Base-by-base conservation (phyloP, 805 yeast genomes). In the Hanseniaspora nectarophila region DNA sequence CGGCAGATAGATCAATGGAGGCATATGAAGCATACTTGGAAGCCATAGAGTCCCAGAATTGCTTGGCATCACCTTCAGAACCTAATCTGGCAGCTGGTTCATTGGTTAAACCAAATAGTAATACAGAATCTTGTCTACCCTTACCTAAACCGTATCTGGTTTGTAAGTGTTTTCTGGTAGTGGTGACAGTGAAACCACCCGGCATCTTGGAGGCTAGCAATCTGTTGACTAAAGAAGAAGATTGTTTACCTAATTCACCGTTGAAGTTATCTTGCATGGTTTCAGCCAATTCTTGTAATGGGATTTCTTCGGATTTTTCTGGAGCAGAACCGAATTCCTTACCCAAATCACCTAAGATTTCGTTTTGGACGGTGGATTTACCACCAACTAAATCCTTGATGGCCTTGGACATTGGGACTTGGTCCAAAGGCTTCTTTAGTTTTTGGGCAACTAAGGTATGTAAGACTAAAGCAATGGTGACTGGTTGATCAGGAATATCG, bases 241-340 rank as follows among this genome's bases (percentile, higher is more conserved):
- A 83, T 63, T 89, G 95, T 69, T 92, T 92, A 67, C 99, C 99
- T 59, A 92, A 77, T 58, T 80, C 76, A 60, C 97, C 97, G 58
- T 72, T 66, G 74, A 87, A 92, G 26, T 89, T 73, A 58, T 87
- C 95, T 73, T 90, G 96, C 78, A 92, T 86, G 62, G 78, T 81
- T 65, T 87, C 97, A 45, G 97, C 97, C 67, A 92, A 80, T 70
- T 92, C 99, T 64, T 80, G 85, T 61, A 92, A 76, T 56, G 98
- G 98, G 40, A 95, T 85, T 65, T 92, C 99, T 72, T 92, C 99
- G 56, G 99, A 97, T 71, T 92, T 92, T 71, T 92, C 99, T 40
- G 99, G 99, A 46, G 97, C 89, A 43, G 92, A 71, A 62, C 97
- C 97, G 64, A 92, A 92, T 72, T 92, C 99, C 71, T 92, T 92